These are phyloP conservation scores for Theileria annulata DNA, from an alignment of 169 alveolate species.

Conservation along the genomic window DNA sequence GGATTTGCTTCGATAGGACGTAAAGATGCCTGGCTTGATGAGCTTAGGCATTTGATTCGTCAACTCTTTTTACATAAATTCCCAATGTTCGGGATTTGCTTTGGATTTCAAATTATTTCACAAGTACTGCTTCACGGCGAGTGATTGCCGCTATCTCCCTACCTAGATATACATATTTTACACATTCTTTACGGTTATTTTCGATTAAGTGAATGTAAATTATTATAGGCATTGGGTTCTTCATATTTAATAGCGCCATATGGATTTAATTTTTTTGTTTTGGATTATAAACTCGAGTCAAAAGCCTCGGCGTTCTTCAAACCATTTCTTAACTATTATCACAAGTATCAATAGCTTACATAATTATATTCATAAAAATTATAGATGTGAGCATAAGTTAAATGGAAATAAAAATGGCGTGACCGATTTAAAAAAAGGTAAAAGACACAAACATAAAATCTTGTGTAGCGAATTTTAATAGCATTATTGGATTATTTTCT, in stretches of 20 bases:
- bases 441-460: neutral
- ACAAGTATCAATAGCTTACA: slow-evolving; percentile 5
- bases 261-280: slow-evolving; percentile 25
- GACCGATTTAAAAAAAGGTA: neutral
- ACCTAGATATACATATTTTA: neutral
- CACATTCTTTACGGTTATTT: too few species aligned
- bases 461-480: neutral
- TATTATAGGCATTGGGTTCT: slow-evolving; percentile 21
- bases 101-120: slow-evolving; percentile 31
- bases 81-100: slow-evolving; percentile 28
- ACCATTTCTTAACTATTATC: slow-evolving; percentile 3
- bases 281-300: neutral
- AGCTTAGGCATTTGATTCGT: slow-evolving; percentile 11
- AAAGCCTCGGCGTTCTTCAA: slow-evolving; percentile 11
- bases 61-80: slow-evolving; percentile 6
- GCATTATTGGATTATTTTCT: slow-evolving; percentile 17
- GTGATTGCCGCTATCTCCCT: neutral
- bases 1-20: slow-evolving; percentile 11
- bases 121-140: neutral
- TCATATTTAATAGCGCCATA: slow-evolving; percentile 6
- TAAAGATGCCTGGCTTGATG: slow-evolving; percentile 14
- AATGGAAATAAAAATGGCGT: slow-evolving; percentile 1
- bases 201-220: neutral
- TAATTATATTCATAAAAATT: neutral
- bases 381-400: neutral